phyloP scores from a whole-genome alignment of 306 rosid species.

The Lathyrus aphaca region DNA sequence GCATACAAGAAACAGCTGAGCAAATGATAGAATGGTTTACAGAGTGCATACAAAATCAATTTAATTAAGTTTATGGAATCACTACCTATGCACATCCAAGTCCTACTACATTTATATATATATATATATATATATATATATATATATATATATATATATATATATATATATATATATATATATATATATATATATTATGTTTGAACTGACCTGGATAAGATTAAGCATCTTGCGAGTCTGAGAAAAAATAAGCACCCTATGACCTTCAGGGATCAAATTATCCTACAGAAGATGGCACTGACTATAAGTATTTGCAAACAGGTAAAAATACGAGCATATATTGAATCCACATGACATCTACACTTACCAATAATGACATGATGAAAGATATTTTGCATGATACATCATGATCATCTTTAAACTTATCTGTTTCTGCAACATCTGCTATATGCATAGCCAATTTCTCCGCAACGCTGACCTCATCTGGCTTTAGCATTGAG shows the following conservation, averaged over 20 bases:
- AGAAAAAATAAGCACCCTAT: conserved; percentile 82
- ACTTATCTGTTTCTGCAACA: conserved; percentile 65
- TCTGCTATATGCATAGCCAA: conserved; percentile 81
- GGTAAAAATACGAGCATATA: conserved; percentile 18
- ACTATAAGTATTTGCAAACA: conserved; percentile 25
- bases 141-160: too few relatives aligned
- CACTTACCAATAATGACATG: conserved; percentile 78
- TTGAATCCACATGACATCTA: conserved; percentile 13
- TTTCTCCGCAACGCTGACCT: conserved; percentile 66
- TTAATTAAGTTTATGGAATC: too few relatives aligned
- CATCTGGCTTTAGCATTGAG: conserved; percentile 68
- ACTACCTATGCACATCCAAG: too few relatives aligned
- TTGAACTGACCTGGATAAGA: conserved; percentile 72
- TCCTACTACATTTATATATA: too few relatives aligned
- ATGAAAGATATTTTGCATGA: conserved; percentile 89
- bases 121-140: too few relatives aligned
- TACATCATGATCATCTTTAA: conserved; percentile 61
- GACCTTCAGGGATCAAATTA: conserved; percentile 77
- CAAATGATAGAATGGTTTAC: conserved; percentile 2
- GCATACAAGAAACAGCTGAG: conserved; percentile 15
- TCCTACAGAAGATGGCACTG: conserved; percentile 49
- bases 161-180: too few relatives aligned
- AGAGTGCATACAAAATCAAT: not conserved
- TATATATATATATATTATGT: not conserved
- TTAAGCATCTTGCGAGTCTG: conserved; percentile 98